These are phyloP conservation scores for Hypoxylon rickii DNA, from an alignment of 495 filamentous ascomycete species.

Conservation along the genomic window DNA sequence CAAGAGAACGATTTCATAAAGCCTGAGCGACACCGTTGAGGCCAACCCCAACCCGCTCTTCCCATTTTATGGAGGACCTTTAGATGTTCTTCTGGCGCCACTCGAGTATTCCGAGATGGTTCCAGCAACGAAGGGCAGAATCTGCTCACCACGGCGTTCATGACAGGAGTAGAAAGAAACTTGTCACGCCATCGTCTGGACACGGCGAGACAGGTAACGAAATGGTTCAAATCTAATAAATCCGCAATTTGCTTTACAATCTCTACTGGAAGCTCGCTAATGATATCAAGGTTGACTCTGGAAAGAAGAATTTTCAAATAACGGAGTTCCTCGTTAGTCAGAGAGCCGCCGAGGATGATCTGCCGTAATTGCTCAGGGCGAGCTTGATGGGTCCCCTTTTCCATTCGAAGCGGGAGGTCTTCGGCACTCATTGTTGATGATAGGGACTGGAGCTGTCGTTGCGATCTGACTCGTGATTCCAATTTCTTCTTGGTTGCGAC, in stretches of 20 bases:
- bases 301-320: slow-evolving; percentile 35
- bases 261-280: slow-evolving; percentile 41
- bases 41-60: background rate
- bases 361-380: slow-evolving; percentile 17
- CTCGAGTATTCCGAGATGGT: background rate
- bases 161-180: slow-evolving; percentile 30
- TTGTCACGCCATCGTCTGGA: slow-evolving; percentile 41
- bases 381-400: background rate
- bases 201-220: slow-evolving; percentile 33
- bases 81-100: slow-evolving; percentile 4
- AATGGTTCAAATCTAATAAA: slow-evolving; percentile 28
- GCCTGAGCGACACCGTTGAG: background rate
- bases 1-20: slow-evolving; percentile 17
- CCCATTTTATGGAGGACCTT: slow-evolving; percentile 15
- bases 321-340: slow-evolving; percentile 31
- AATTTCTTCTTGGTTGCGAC: too few relatives aligned
- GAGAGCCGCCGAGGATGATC: slow-evolving; percentile 7
- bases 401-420: background rate
- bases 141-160: slow-evolving; percentile 15
- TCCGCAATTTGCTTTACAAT: slow-evolving; percentile 34
- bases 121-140: slow-evolving; percentile 30
- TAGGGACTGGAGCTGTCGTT: too few relatives aligned
- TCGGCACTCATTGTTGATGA: slow-evolving; percentile 7
- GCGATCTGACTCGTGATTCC: too few relatives aligned
- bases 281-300: slow-evolving; percentile 29